Base-by-base conservation (phyloP, 2,329 filamentous ascomycete genomes). In the Scedosporium aurantiacum region DNA sequence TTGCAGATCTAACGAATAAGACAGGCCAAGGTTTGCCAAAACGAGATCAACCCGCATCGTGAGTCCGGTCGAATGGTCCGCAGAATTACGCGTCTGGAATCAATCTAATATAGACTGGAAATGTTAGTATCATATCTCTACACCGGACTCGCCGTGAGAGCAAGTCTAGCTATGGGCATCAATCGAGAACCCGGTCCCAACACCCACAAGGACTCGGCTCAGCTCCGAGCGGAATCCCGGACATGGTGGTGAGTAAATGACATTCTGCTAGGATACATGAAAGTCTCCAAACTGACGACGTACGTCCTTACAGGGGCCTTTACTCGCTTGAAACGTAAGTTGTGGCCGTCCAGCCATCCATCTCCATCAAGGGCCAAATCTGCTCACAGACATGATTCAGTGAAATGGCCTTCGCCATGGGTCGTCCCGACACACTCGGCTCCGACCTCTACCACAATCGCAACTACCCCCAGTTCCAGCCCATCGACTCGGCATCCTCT, bases 381-480 rank as follows among this genome's bases (percentile, higher is more conserved):
- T 32, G 3, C 28, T 32, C 28, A 32, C 28, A 32, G 5, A 32
- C 28, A 32, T 32, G 5, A 32, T 32, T 10, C 3, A 32, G 75
- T 62, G 76, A 79, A 67, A 73, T 79, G 68, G 77, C 75, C 47
- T 79, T 79, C 62, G 74, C 77, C 1, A 72, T 79, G 60, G 78
- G 78, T 1, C 70, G 78, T 25, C 78, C 78, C 0, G 77, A 79
- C 61, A 78, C 76, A 2, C 70, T 79, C 2, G 78, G 78, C 23
- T 72, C 76, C 62, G 77, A 79, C 37, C 68, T 77, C 60, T 79
- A 78, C 60, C 78, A 80, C 62, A 79, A 78, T 59, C 73, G 78
- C 28, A 69, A 62, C 0, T 71, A 68, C 28, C 70, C 70, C 21
- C 47, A 14, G 4, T n/a, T 52, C 47, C 47, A 52, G 55, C 47